phyloP scores from a whole-genome alignment of 1,139 yeast genomes.

The Yamadazyma atlantica region DNA sequence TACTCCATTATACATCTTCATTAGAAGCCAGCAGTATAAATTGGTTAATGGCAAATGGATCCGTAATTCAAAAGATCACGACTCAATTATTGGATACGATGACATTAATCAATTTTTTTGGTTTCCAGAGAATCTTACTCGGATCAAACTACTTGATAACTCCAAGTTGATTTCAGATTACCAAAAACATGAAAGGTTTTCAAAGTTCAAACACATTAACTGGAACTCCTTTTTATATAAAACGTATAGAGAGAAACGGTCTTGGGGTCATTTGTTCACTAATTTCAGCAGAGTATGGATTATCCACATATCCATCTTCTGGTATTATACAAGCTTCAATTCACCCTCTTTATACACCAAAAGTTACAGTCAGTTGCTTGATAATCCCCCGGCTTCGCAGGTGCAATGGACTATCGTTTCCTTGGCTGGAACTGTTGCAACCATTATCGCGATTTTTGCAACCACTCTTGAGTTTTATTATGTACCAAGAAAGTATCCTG shows the following conservation, averaged over 20 bases:
- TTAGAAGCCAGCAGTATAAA: conserved; percentile 44
- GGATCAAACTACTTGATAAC: conserved; percentile 44
- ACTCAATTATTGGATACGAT: conserved; percentile 75
- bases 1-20: conserved; percentile 45
- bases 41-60: conserved; percentile 38
- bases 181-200: conserved; percentile 46
- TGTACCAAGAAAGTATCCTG: conserved; percentile 73
- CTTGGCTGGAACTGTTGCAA: conserved; percentile 71
- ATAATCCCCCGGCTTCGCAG: conserved; percentile 67
- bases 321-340: conserved; percentile 81
- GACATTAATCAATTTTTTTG: conserved; percentile 85
- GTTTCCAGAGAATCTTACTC: conserved; percentile 63
- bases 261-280: conserved; percentile 76
- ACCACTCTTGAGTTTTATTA: conserved; percentile 61
- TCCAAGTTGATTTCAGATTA: conserved; percentile 41
- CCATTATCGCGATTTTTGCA: conserved; percentile 62
- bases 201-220: conserved; percentile 44
- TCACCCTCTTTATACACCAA: conserved; percentile 74
- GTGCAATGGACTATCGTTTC: conserved; percentile 62
- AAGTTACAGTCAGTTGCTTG: conserved; percentile 53
- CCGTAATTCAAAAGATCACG: conserved; percentile 64
- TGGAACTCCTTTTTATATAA: conserved; percentile 71
- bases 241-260: conserved; percentile 70
- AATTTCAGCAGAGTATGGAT: conserved; percentile 86
- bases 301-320: conserved; percentile 70